Evolutionary conservation across 2,329 filamentous ascomycete species (phyloP), one percentile per base, ranked within the genome.

Genomic region (Leptosphaerulina australis): DNA sequence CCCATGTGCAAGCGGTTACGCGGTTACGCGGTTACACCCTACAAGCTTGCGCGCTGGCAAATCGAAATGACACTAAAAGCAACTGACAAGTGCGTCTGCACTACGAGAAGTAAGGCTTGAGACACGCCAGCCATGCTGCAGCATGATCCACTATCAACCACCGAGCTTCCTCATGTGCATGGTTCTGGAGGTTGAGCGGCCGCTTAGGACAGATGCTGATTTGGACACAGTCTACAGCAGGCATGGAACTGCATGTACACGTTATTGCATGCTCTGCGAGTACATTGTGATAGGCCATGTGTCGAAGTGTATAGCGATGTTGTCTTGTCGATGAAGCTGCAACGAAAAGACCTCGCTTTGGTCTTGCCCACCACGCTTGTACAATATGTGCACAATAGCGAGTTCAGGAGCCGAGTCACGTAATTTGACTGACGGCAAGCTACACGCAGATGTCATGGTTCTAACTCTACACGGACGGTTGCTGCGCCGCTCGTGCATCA

Each of bases 401-500:
- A 31, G 41, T 26, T 46, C 14, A 37, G 48, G 36, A 45, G 37
- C 7, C 36, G 22, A 29, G n/a, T 36, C 21, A 11, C 36, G 41
- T 41, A 51, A 43, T 37, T 45, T 34, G 48, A 51, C 41, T 43
- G 31, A 35, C 48, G 37, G 37, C 41, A 44, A 37, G 41, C 36
- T 38, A 46, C 26, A 21, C 41, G 35, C 39, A 40, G 28, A 50
- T 28, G 29, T 35, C 30, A 41, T 29, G 36, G 29, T 20, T 37
- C 48, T 51, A 51, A 46, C 48, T 46, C 33, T 25, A 51, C 17
- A 37, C 33, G 48, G 48, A 25, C 36, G 41, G 21, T 33, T 51
- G 37, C 45, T 53, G 50, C 28, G 48, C 33, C 28, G 45, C 50
- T 47, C 45, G 50, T 56, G 53, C 49, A 46, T 38, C 29, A 31